phyloP scores from a whole-genome alignment of 1,284 basidiomycete genomes.

The Entoloma clypeatum region DNA sequence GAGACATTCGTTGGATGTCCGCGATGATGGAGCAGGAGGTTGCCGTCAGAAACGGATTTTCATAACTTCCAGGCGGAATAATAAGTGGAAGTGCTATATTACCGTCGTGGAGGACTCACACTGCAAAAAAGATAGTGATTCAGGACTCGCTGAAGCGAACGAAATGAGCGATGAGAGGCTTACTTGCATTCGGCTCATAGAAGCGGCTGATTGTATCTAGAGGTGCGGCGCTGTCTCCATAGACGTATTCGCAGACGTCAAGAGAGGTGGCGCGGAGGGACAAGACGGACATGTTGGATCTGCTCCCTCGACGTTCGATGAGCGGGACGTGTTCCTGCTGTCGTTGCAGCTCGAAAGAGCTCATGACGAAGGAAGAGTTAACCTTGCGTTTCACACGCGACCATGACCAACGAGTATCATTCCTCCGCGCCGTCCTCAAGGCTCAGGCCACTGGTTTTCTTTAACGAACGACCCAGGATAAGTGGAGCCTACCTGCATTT shows the following conservation, averaged over 20 bases:
- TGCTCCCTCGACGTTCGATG: conserved; percentile 10
- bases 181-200: conserved; percentile 66
- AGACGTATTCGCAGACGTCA: conserved; percentile 65
- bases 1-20: conserved; percentile 60
- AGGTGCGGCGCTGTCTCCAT: conserved; percentile 46
- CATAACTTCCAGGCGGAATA: conserved; percentile 45
- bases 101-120: conserved; percentile 23
- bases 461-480: too few relatives aligned
- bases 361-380: too few relatives aligned
- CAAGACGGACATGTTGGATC: conserved; percentile 37
- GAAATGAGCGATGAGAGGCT: conserved; percentile 23
- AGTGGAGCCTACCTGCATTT: too few relatives aligned
- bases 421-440: too few relatives aligned
- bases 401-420: too few relatives aligned
- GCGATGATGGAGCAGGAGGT: conserved; percentile 65
- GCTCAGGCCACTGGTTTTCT: too few relatives aligned
- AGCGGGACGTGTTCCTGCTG: conserved; percentile 4
- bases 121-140: conserved; percentile 19
- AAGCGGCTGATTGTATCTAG: conserved; percentile 53
- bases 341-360: too few relatives aligned
- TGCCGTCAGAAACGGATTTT: conserved; percentile 71
- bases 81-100: conserved; percentile 5
- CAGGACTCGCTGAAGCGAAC: conserved; percentile 1
- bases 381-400: too few relatives aligned
- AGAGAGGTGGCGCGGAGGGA: conserved; percentile 54